A percentile compares a stretch with the other conserved stretches of the same genome.
Evolutionary conservation across 2,329 filamentous ascomycete genomes (phyloP).

Genomic region (Cercospora berteroae): DNA sequence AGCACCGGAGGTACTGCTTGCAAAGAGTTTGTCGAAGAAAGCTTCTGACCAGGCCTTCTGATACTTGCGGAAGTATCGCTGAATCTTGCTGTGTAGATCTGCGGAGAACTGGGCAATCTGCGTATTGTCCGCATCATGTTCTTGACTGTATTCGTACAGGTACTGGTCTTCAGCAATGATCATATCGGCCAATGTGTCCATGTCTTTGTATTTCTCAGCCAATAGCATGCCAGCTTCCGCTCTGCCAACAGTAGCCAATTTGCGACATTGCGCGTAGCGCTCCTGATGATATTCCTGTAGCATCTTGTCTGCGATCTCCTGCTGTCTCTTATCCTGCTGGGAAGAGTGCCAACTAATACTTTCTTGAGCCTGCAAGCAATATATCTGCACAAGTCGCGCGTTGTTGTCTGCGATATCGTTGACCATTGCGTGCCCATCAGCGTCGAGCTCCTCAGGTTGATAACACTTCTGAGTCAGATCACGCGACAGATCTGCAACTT

Average conservation of each 20-base stretch:
- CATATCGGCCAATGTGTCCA: slow-evolving; percentile 59
- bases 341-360: slow-evolving; percentile 60
- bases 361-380: slow-evolving; percentile 60
- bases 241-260: slow-evolving; percentile 51
- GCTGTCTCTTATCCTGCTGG: slow-evolving; percentile 45
- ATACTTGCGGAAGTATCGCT: slow-evolving; percentile 60
- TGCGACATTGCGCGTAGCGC: slow-evolving; percentile 44
- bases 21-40: slow-evolving; percentile 76
- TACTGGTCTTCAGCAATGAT: slow-evolving; percentile 48
- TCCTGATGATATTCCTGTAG: slow-evolving; percentile 41
- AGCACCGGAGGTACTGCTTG: slow-evolving; percentile 56
- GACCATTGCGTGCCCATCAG: slow-evolving; percentile 36
- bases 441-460: slow-evolving; percentile 38
- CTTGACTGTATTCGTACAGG: slow-evolving; percentile 36
- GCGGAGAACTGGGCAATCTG: slow-evolving; percentile 36
- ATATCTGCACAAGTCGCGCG: slow-evolving; percentile 55
- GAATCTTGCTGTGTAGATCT: slow-evolving; percentile 47
- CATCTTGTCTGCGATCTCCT: slow-evolving; percentile 51
- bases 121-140: slow-evolving; percentile 13
- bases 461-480: slow-evolving; percentile 42
- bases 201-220: slow-evolving; percentile 62
- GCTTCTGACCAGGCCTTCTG: slow-evolving; percentile 68
- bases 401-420: slow-evolving; percentile 53
- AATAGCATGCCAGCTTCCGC: slow-evolving; percentile 58
- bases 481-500: slow-evolving; percentile 44